Percentiles rank a stretch among this genome's conserved stretches.
Conservation (phyloP, 805 yeast genomes). For the Pichia thaimueangensis region DNA sequence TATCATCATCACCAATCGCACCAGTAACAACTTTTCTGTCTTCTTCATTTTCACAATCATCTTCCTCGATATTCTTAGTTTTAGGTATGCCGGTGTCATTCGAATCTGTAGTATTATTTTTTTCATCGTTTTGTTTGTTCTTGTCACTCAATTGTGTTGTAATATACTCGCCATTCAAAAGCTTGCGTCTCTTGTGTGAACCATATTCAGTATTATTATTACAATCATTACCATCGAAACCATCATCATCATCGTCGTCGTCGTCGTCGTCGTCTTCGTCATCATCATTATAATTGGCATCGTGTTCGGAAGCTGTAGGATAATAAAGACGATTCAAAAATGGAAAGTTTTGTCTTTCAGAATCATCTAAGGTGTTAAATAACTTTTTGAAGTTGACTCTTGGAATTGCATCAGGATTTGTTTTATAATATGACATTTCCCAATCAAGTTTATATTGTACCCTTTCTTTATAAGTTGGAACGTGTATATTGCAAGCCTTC, state of each 20-base stretch:
- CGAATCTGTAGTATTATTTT: too few relatives aligned
- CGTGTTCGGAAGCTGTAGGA: background rate
- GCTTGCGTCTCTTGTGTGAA: too few relatives aligned
- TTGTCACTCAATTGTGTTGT: too few relatives aligned
- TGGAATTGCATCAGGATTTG: conserved; percentile 10
- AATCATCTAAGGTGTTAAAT: conserved; percentile 2
- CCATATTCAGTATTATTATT: too few relatives aligned
- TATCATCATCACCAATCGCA: background rate
- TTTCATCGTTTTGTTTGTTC: too few relatives aligned
- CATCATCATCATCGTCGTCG: background rate
- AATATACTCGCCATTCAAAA: too few relatives aligned
- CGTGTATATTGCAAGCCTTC: background rate
- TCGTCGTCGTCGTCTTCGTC: background rate
- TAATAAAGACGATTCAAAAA: background rate
- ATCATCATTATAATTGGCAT: background rate
- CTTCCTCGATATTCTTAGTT: too few relatives aligned
- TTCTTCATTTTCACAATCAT: too few relatives aligned
- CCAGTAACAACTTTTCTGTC: background rate
- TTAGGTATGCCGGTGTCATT: too few relatives aligned
- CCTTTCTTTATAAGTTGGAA: conserved; percentile 21
- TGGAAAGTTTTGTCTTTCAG: conserved; percentile 2
- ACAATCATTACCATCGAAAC: background rate
- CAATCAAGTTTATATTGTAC: conserved; percentile 18
- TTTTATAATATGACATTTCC: conserved; percentile 16
- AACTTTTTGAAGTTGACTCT: conserved; percentile 3